phyloP scores from a whole-genome alignment of 1,284 basidiomycete species.

The Ceratobasidium sp. region DNA sequence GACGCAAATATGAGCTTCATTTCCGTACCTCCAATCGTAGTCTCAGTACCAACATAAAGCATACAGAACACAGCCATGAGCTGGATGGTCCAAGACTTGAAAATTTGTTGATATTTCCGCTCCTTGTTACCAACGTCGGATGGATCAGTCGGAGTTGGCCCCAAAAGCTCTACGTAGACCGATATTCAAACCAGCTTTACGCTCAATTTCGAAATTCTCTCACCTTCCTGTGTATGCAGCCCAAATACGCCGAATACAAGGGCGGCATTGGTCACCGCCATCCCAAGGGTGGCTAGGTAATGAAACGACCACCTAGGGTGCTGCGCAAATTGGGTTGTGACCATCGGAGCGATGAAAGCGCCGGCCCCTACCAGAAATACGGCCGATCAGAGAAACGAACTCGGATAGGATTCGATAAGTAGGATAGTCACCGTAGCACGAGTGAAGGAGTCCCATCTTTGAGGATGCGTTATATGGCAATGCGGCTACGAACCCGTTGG shows the following conservation, averaged over 20 bases:
- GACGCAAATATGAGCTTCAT: too few species aligned
- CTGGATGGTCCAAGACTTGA: slow-evolving; percentile 56
- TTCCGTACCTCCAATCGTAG: slow-evolving; percentile 59
- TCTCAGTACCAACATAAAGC: slow-evolving; percentile 66
- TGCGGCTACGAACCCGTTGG: slow-evolving; percentile 47
- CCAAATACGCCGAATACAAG: slow-evolving; percentile 56
- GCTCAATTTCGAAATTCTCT: background rate
- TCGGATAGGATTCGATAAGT: background rate
- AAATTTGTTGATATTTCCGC: slow-evolving; percentile 46
- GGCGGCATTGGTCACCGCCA: slow-evolving; percentile 51
- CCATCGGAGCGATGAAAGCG: slow-evolving; percentile 47
- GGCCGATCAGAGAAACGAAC: background rate
- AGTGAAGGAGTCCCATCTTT: slow-evolving; percentile 48
- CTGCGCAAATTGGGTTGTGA: slow-evolving; percentile 48
- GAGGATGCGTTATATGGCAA: slow-evolving; percentile 42
- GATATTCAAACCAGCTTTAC: background rate
- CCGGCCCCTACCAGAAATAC: slow-evolving; percentile 35
- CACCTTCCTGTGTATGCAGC: slow-evolving; percentile 53
- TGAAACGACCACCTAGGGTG: slow-evolving; percentile 49
- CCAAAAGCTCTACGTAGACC: slow-evolving; percentile 17
- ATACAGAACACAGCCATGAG: slow-evolving; percentile 64
- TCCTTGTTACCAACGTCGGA: slow-evolving; percentile 25
- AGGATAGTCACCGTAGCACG: slow-evolving; percentile 41
- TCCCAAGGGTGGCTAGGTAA: slow-evolving; percentile 45
- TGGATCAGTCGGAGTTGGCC: slow-evolving; percentile 6